Evolutionary conservation across 2,329 filamentous ascomycete genomes (phyloP).

Genomic region (Fusarium sp.): DNA sequence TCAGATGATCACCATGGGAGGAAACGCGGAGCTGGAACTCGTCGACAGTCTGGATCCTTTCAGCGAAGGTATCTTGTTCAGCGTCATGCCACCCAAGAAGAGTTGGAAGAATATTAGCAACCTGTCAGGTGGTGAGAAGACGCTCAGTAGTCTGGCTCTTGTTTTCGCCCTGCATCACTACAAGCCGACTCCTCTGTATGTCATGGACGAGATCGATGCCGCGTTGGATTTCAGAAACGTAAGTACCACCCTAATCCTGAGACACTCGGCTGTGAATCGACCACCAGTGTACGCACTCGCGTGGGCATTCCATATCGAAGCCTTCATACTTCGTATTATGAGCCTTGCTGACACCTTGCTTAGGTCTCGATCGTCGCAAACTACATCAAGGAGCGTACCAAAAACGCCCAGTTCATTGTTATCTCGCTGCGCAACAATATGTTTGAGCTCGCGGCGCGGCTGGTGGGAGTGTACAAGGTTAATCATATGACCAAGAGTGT

Average conservation of each 20-base stretch:
- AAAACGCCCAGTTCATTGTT: conserved; percentile 99
- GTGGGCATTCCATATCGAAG: conserved; percentile 29
- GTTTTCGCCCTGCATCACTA: conserved; percentile 99
- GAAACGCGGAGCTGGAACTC: conserved; percentile 95
- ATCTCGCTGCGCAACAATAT: conserved; percentile 99
- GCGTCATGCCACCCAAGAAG: conserved; percentile 99
- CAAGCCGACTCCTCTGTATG: conserved; percentile 95
- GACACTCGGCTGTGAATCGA: conserved; percentile 42
- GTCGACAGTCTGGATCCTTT: conserved; percentile 97
- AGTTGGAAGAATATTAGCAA: conserved; percentile 99
- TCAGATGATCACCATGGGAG: conserved; percentile 99
- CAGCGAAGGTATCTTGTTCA: conserved; percentile 95
- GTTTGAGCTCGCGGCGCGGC: conserved; percentile 96
- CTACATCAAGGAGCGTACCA: conserved; percentile 99
- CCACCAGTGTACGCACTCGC: conserved; percentile 17
- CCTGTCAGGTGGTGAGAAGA: conserved; percentile 96
- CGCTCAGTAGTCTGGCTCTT: conserved; percentile 87
- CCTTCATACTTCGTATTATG: conserved; percentile 15
- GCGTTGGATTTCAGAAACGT: conserved; percentile 98
- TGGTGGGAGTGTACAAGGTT: conserved; percentile 99
- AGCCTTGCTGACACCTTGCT: conserved; percentile 34
- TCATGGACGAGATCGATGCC: conserved; percentile 99
- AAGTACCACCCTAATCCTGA: conserved; percentile 57
- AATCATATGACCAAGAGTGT: conserved; percentile 98
- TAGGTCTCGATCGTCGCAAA: conserved; percentile 97